A percentile compares a stretch with the other conserved stretches of the same genome.
Conservation (phyloP, 163 green algal genomes). For the Chlamydomonas reinhardtii region DNA sequence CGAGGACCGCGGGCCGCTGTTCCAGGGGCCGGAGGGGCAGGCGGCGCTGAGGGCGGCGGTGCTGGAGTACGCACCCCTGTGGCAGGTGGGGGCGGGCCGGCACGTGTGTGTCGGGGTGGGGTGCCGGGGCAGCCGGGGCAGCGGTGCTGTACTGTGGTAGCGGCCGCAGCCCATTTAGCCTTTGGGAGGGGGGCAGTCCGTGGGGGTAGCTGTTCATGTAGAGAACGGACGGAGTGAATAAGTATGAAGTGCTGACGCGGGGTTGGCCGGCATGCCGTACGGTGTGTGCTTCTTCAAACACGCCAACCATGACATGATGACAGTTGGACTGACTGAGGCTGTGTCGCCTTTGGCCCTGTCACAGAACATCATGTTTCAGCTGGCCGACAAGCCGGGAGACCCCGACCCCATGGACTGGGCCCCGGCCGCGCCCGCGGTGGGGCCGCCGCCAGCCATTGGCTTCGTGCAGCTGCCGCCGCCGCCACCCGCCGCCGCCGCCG, state of each 20-base stretch:
- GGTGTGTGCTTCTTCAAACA: no score
- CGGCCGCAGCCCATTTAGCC: no score
- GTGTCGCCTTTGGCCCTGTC: no score
- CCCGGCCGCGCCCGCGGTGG: not conserved
- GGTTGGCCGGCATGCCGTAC: no score
- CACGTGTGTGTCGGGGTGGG: not conserved
- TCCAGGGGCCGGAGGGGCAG: slow-evolving; percentile 35
- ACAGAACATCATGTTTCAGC: slow-evolving; percentile 31
- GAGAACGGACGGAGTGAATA: no score
- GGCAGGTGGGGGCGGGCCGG: slow-evolving; percentile 46
- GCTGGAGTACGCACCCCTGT: slow-evolving; percentile 57
- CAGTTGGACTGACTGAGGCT: no score
- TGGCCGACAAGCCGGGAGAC: slow-evolving; percentile 43
- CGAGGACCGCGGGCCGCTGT: slow-evolving; percentile 36
- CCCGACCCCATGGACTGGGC: slow-evolving; percentile 46
- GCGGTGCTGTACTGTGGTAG: no score
- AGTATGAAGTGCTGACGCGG: no score
- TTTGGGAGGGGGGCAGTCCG: no score
- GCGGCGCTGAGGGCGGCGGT: slow-evolving; percentile 40
- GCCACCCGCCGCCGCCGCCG: not conserved
- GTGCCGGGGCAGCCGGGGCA: no score
- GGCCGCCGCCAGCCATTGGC: slow-evolving; percentile 8
- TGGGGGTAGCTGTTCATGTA: no score
- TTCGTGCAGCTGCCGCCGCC: slow-evolving; percentile 28
- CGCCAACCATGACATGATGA: no score